Percentiles rank a stretch among this genome's conserved stretches.
Conservation (phyloP, 306 rosid genomes). For the Astragalus glycyphyllos region DNA sequence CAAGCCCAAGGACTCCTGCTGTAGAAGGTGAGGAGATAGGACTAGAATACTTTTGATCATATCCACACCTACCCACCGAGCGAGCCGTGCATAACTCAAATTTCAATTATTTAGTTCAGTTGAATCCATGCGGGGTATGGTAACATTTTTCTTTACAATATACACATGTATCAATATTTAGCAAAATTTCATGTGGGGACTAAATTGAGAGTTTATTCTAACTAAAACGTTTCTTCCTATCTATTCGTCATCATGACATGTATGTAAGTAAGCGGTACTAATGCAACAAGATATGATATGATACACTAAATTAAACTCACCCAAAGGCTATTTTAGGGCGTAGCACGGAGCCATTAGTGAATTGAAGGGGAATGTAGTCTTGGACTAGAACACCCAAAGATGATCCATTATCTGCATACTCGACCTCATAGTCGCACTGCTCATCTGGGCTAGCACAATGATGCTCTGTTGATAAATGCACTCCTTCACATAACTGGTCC, state of each 20-base stretch:
- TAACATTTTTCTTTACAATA: background rate
- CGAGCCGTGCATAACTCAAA: constrained; percentile 51
- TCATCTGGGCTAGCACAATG: constrained; percentile 62
- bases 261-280: no score
- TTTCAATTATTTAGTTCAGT: constrained; percentile 4
- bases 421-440: constrained; percentile 86
- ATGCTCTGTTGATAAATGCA: constrained; percentile 40
- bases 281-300: no score
- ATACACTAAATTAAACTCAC: constrained; percentile 43
- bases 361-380: constrained; percentile 57
- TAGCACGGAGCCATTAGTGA: constrained; percentile 67
- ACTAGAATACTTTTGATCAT: constrained; percentile 67
- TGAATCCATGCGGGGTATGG: background rate
- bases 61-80: constrained; percentile 90
- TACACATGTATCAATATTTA: no score
- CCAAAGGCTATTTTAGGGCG: constrained; percentile 76
- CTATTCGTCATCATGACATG: no score
- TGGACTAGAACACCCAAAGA: constrained; percentile 81
- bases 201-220: no score
- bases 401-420: constrained; percentile 87
- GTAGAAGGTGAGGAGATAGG: constrained; percentile 61
- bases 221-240: no score
- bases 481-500: constrained; percentile 64
- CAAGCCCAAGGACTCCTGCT: constrained; percentile 89
- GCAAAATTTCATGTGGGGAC: no score